Evolutionary conservation across 2,329 filamentous ascomycete genomes (phyloP).

Genomic region (Ceratocystis diversiconidia): DNA sequence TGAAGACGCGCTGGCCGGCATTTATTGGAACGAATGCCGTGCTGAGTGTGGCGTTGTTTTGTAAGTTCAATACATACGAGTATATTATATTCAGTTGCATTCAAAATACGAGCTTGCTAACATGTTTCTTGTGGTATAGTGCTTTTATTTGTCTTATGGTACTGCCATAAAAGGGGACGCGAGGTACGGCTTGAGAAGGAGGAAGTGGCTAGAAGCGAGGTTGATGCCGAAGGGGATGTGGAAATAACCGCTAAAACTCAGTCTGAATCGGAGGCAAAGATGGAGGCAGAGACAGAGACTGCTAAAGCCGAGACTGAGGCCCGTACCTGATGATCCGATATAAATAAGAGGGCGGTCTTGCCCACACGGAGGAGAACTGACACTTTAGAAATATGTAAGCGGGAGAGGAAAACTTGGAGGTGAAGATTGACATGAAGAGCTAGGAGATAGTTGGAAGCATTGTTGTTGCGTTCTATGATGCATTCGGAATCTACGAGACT

Average conservation of each 20-base stretch:
- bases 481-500: no score
- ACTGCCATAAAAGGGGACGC: constrained; percentile 87
- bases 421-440: no score
- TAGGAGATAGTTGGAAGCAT: no score
- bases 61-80: constrained; percentile 37
- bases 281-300: constrained; percentile 12
- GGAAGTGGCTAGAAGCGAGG: constrained; percentile 23
- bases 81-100: not conserved
- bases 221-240: constrained; percentile 25
- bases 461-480: no score
- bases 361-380: no score
- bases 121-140: constrained; percentile 34
- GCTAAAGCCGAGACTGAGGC: no score
- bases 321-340: no score
- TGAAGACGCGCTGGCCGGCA: constrained; percentile 78
- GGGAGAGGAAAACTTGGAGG: no score
- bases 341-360: no score
- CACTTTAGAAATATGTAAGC: no score
- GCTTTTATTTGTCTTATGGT: constrained; percentile 89
- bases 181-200: constrained; percentile 64
- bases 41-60: constrained; percentile 75
- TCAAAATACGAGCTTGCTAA: constrained; percentile 6
- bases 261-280: constrained; percentile 25
- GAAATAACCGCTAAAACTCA: constrained; percentile 8
- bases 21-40: constrained; percentile 84